Evolutionary conservation across 2,329 filamentous ascomycete genomes (phyloP).

Genomic region (Sporothrix euskadiensis): DNA sequence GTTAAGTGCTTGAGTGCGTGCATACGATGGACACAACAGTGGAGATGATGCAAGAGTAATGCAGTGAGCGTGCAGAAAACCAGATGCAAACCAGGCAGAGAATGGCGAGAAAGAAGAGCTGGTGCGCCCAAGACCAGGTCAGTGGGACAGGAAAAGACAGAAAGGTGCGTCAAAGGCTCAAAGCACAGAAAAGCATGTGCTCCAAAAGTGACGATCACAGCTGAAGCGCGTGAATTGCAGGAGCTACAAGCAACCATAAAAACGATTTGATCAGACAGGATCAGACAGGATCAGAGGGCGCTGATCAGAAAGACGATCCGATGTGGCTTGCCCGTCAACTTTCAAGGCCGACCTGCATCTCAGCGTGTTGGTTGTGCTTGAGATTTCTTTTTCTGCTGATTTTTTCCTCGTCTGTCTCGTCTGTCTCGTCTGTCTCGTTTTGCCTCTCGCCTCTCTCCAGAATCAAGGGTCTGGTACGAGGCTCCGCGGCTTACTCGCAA

Average conservation of each 20-base stretch:
- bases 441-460: background rate
- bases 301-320: conserved; percentile 2
- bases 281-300: background rate
- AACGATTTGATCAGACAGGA: background rate
- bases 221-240: background rate
- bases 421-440: background rate
- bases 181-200: conserved; percentile 9
- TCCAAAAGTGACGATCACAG: background rate
- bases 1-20: conserved; percentile 1
- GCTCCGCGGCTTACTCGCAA: background rate
- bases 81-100: background rate
- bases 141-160: background rate
- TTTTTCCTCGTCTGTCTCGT: background rate
- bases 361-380: no score
- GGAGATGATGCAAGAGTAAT: background rate
- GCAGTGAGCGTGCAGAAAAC: background rate
- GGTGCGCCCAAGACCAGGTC: background rate
- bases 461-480: background rate
- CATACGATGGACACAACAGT: background rate
- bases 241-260: background rate
- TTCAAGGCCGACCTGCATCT: background rate
- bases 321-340: background rate
- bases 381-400: background rate
- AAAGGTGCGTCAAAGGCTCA: background rate
- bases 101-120: background rate